phyloP scores from a whole-genome alignment of 2,329 filamentous ascomycete species.

The Fusarium euwallaceae region DNA sequence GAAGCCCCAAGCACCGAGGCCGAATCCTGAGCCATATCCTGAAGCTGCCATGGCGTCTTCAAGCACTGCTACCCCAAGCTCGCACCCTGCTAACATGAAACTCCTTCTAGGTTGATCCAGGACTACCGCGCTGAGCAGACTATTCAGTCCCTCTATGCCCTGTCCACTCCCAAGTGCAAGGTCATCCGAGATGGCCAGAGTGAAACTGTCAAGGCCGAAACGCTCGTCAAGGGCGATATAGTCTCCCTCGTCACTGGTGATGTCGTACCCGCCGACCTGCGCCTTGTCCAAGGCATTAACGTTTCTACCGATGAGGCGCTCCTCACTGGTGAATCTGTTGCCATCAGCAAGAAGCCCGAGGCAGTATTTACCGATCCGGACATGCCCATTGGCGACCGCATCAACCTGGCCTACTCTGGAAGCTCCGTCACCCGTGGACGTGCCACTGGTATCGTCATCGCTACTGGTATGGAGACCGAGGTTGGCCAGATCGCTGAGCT shows the following conservation, averaged over 20 bases:
- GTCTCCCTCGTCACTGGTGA: slow-evolving; percentile 74
- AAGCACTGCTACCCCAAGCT: slow-evolving; percentile 24
- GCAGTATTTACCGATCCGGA: slow-evolving; percentile 64
- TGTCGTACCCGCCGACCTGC: slow-evolving; percentile 77
- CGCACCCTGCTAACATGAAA: slow-evolving; percentile 45
- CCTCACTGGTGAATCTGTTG: slow-evolving; percentile 79
- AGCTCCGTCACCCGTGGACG: slow-evolving; percentile 80
- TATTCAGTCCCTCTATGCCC: slow-evolving; percentile 70
- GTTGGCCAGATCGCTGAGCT: slow-evolving; percentile 82
- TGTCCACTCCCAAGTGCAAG: slow-evolving; percentile 71
- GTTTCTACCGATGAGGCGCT: slow-evolving; percentile 81
- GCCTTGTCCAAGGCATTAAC: slow-evolving; percentile 76
- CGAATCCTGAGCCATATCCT: slow-evolving; percentile 46
- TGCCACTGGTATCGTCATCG: slow-evolving; percentile 75
- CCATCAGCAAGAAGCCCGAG: slow-evolving; percentile 75
- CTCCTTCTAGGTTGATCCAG: slow-evolving; percentile 63
- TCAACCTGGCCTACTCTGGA: slow-evolving; percentile 79
- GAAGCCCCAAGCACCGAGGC: slow-evolving; percentile 46
- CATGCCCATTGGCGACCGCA: slow-evolving; percentile 75
- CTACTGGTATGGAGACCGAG: slow-evolving; percentile 80
- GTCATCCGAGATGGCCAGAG: slow-evolving; percentile 67
- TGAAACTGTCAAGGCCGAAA: slow-evolving; percentile 66
- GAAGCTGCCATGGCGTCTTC: slow-evolving; percentile 44
- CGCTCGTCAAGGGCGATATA: slow-evolving; percentile 75
- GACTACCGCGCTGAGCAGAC: slow-evolving; percentile 73